Evolutionary conservation across 768 basidiomycete species (phyloP).

Genomic region (Mycena rebaudengoi): DNA sequence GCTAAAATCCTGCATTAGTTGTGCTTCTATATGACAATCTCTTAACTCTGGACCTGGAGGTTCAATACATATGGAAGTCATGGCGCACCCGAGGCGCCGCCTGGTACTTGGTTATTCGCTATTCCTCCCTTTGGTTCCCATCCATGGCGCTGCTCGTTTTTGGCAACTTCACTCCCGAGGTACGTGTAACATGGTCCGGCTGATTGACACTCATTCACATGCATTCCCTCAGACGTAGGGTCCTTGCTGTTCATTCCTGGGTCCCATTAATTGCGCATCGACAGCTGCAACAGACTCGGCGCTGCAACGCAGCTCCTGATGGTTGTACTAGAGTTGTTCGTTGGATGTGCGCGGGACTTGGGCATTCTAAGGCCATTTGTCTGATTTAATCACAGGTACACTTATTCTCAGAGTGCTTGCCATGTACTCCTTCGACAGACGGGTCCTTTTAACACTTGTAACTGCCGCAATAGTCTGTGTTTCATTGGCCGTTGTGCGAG

Average conservation of each 20-base stretch:
- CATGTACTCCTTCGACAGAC: background rate
- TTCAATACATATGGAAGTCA: background rate
- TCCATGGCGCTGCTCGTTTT: too few species aligned
- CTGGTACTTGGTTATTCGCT: too few species aligned
- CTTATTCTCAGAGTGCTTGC: background rate
- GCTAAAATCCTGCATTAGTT: background rate
- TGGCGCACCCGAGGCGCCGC: too few species aligned
- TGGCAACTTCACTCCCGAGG: background rate
- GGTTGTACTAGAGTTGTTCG: background rate
- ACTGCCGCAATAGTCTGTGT: background rate
- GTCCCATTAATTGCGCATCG: background rate
- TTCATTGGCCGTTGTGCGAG: background rate
- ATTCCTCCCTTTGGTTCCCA: too few species aligned
- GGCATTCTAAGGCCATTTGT: background rate
- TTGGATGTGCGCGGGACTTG: background rate
- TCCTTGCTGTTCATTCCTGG: background rate
- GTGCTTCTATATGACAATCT: background rate
- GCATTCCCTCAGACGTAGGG: background rate
- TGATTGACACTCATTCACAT: background rate
- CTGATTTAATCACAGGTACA: background rate
- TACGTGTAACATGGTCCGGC: background rate
- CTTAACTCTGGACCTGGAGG: background rate
- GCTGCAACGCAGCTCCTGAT: background rate
- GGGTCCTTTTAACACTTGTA: background rate
- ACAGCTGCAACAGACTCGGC: background rate